Base-by-base conservation (phyloP, 1,139 yeast species). In the Suhomyces guaymorum region DNA sequence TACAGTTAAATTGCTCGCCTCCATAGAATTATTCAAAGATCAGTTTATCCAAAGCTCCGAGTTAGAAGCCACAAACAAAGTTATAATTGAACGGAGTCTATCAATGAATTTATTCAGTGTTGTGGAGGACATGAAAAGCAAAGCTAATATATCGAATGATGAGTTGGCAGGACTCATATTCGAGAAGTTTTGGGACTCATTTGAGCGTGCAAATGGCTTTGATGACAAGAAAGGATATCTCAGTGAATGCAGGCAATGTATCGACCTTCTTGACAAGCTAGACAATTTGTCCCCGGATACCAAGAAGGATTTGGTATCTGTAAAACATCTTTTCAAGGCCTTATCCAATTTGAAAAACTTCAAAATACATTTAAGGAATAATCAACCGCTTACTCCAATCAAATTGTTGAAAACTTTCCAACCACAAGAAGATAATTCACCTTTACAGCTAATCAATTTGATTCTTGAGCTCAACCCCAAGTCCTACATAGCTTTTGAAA, bases 401-500 rank as follows among this genome's bases (percentile, higher is more conserved):
- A 55, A 53, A 22, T 35, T 69, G 1, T 28, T 67, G 6, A 48
- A 39, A n/a, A 48, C 48, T 26, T 63, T 61, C 19, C 24, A 24
- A 12, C 33, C 40, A 2, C 25, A 22, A 14, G 38, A 37, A 11
- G 39, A 33, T 3, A 24, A 28, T 7, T 13, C 39, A 2, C 11
- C 24, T 3, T 11, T 65, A 42, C 53, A 53, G 4, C 44, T 70
- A 26, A 52, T 67, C 1, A 54, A 66, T 4, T 37, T 52, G 7
- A 62, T 82, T 4, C 56, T 82, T 12, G 86, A 80, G 41, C 63
- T 77, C 28, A 82, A 82, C 47, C 69, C 75, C 0, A 62, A 63
- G 18, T 68, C 82, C 6, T 81, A 80, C 44, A 52, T 64, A 35
- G 71, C 79, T n/a, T 57, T 63, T 25, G 70, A 65, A 7, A 64